Conservation (phyloP, 306 rosid species). For the Castanea crenata region DNA sequence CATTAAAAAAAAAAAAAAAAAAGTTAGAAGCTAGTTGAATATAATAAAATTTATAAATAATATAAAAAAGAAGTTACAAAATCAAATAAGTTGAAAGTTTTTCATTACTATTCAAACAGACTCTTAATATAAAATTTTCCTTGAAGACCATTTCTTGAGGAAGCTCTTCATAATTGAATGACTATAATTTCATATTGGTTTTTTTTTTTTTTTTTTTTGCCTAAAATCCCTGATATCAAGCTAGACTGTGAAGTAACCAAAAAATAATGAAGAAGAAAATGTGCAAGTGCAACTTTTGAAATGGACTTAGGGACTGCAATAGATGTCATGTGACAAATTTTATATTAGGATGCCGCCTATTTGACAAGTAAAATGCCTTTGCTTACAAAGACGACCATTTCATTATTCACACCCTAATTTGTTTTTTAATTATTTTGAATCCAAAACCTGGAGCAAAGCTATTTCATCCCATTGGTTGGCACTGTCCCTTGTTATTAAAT, state of each 20-base stretch:
- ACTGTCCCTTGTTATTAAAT: neutral
- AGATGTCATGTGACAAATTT: neutral
- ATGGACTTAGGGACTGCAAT: neutral
- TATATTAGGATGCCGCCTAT: no score
- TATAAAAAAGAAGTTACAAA: no score
- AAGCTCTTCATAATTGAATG: neutral
- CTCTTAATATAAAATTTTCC: neutral
- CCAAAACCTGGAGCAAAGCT: neutral
- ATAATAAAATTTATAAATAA: no score
- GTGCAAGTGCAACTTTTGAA: neutral
- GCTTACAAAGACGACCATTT: neutral
- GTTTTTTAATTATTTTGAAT: neutral
- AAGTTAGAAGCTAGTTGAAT: rapidly evolving
- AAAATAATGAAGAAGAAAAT: neutral
- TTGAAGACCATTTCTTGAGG: neutral
- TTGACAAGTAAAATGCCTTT: neutral
- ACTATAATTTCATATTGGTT: neutral
- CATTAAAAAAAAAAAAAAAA: rapidly evolving
- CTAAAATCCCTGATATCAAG: neutral
- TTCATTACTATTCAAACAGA: no score
- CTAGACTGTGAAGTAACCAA: neutral
- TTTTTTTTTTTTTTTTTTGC: neutral
- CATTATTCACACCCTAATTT: neutral
- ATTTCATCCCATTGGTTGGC: neutral
- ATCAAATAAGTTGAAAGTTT: no score